phyloP scores from a whole-genome alignment of 108 stramenopile species.

The Ochromonas danica region DNA sequence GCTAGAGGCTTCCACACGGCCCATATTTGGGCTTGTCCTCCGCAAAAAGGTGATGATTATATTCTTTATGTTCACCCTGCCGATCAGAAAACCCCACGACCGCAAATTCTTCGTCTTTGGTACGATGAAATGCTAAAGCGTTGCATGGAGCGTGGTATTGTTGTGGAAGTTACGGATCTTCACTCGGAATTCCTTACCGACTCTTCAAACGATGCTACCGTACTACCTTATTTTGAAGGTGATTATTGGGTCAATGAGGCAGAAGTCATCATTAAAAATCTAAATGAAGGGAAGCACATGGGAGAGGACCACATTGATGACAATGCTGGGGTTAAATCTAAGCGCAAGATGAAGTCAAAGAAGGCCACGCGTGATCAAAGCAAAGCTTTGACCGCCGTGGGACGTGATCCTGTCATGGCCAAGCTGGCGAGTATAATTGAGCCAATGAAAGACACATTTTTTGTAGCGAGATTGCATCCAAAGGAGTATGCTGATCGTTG shows the following conservation, averaged over 20 bases:
- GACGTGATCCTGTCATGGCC: slow-evolving; percentile 82
- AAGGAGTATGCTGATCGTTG: slow-evolving; percentile 57
- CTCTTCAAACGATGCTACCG: slow-evolving; percentile 56
- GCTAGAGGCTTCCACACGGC: slow-evolving; percentile 90
- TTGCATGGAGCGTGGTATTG: slow-evolving; percentile 77
- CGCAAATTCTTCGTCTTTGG: slow-evolving; percentile 74
- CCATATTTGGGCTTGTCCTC: slow-evolving; percentile 97
- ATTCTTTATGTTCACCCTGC: slow-evolving; percentile 82
- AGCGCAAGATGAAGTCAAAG: slow-evolving; percentile 52
- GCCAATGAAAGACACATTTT: slow-evolving; percentile 96
- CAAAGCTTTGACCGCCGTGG: slow-evolving; percentile 47
- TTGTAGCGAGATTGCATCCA: slow-evolving; percentile 86
- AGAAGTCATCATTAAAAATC: slow-evolving; percentile 93
- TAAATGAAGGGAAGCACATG: slow-evolving; percentile 62
- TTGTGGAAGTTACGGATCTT: slow-evolving; percentile 82
- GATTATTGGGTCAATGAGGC: slow-evolving; percentile 97
- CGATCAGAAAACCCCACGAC: slow-evolving; percentile 64
- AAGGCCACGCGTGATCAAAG: slow-evolving; percentile 47
- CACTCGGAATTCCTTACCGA: slow-evolving; percentile 82
- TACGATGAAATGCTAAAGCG: slow-evolving; percentile 93
- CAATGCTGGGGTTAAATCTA: slow-evolving; percentile 22
- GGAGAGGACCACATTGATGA: slow-evolving; percentile 8
- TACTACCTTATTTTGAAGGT: slow-evolving; percentile 94
- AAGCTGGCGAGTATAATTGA: slow-evolving; percentile 85
- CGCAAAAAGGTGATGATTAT: slow-evolving; percentile 90